Base-by-base conservation (phyloP, 176 grass and related monocot genomes). In the Ananas comosus region DNA sequence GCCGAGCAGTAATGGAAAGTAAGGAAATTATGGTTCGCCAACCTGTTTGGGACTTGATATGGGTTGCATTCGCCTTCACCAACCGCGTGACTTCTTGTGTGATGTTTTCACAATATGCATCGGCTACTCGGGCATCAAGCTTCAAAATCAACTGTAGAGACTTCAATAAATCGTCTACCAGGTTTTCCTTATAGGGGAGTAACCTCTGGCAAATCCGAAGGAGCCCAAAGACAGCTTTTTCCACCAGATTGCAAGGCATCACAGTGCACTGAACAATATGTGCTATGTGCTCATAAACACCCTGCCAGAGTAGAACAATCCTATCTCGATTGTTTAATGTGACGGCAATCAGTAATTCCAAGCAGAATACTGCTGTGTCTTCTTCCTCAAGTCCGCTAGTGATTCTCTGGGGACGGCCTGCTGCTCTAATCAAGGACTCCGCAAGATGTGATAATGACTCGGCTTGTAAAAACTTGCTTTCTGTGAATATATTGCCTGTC, bases 91-190 rank as follows among this genome's bases (percentile, higher is more conserved):
- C 89, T 78, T 97, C 94, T 69, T 90, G 79, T 19, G 94, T 97
- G 59, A 97, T 97, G 78, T 92, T 92, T 65, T 90, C 94, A 80
- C 94, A 97, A 68, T 93, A 97, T 51, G 89, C 94, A 93, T 97
- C 94, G 53, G 94, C 94, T 51, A 97, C 94, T 80, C 94, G 94
- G 28, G 94, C 94, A 83, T 97, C 94, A 63, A 97, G 89, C 78
- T 97, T 97, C 63, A 97, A 54, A 76, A 97, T 86, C 22, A 97
- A 70, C 75, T 97, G 94, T 63, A 97, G 58, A 10, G 94, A 93
- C 57, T 70, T 84, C 74, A 97, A 69, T 74, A 97, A 79, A 85
- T 92, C 89, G 90, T 97, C 94, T 10, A 80, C 85, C 47, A 97
- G 74, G 64, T 97, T 92, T 33, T 90, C 94, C 70, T 97, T 97